Evolutionary conservation across 306 rosid genomes (phyloP), one percentile per base, ranked within the genome.

Genomic region (Sesbania bispinosa): DNA sequence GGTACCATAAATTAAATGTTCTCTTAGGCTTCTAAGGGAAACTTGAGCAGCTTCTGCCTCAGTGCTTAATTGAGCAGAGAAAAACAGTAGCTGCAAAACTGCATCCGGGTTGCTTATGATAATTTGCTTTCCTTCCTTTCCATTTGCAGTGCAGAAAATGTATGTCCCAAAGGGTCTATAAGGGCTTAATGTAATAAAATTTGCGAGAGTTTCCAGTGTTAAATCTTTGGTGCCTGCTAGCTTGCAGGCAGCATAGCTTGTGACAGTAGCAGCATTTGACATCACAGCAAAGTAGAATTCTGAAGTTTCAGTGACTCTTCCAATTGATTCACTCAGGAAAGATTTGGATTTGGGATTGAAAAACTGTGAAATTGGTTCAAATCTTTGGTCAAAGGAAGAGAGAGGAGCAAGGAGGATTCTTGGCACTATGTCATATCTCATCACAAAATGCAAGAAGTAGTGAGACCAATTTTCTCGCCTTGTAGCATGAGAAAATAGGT

Each of bases 141-240:
- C 85, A 43, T 67, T 73, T 66, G 69, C 89, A 0, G 84, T 84
- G 79, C 82, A 77, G 78, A 89, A 83, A 62, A 85, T 29, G 76
- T 77, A 94, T 3, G 88, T 89, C 4, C 98, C 97, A 42, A 89
- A 94, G 38, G 98, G 94, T 39, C 81, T 88, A 20, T 89, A 94
- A 81, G 96, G 94, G 62, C 97, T 94, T 38, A 87, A 52, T 39
- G 77, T 52, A 13, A 84, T 21, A 23, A 90, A 86, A 62, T 58
- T 80, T 6, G 69, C 53, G 32, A 87, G 10, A 2, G 85, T 94
- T 20, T 84, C 87, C 4, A 84, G 54, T 36, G 86, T 50, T 16
- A 69, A 46, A 11, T 82, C 86, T 18, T 88, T 71, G 57, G 63
- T 84, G 5, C 86, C 96, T 87, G 84, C 88, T 7, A 86, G 84